Evolutionary conservation across 2,329 filamentous ascomycete species (phyloP), one percentile per base, ranked within the genome.

Genomic region (Xylariaceae sp.): DNA sequence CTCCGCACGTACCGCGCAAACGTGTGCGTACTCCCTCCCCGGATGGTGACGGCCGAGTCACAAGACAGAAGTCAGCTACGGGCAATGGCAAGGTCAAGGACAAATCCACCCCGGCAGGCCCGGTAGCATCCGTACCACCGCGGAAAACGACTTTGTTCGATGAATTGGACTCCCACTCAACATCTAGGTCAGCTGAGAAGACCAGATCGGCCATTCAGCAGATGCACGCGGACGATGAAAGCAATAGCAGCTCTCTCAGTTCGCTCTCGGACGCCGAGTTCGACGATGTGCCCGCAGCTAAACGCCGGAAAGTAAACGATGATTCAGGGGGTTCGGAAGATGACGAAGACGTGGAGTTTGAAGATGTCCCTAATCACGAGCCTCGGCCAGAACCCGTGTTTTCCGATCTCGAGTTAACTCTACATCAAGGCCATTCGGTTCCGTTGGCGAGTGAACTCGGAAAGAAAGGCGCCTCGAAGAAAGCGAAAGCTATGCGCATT

Each of bases 381-480:
- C 64, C 70, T 47, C 62, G 72, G 57, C 78, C 74, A 57, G 76
- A 80, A 5, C 76, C 80, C 48, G 73, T 75, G 2, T 78, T 84
- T 1, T 79, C 87, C 10, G 88, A 92, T 67, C 77, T 96, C 32
- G 88, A 93, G 62, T 76, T 96, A 65, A 93, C 89, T 0, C 75
- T 96, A 26, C 79, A 78, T 37, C 80, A 79, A 62, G 83, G 85
- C 55, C 78, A 81, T 7, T 75, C 81, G 20, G 80, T 88, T n/a
- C 83, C 84, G 0, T 71, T 89, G 23, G 80, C 81, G 9, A 87
- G 87, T 61, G 77, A 83, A 0, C 78, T 84, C 44, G 84, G 85
- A 20, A 96, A 91, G 73, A 96, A 93, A 70, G 93, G 91, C 0
- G 89, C 90, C 0, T 89, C 90, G 2, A 96, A 96, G 74, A 85